Evolutionary conservation across 345 rosid species (phyloP).

Genomic region (Firmiana major): DNA sequence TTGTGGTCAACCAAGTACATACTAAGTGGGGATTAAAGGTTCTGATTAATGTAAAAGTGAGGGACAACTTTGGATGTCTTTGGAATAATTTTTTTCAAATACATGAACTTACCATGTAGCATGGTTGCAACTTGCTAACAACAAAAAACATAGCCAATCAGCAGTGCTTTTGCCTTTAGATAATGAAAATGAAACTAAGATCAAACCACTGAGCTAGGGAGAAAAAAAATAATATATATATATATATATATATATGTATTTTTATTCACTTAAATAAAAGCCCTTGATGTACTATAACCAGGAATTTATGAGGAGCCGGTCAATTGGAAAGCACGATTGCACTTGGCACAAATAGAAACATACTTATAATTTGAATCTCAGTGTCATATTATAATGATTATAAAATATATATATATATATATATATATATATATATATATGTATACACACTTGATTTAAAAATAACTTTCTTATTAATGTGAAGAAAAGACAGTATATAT

Average conservation of each 20-base stretch:
- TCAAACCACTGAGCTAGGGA: neutral
- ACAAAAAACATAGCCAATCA: neutral
- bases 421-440: no score
- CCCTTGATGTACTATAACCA: neutral
- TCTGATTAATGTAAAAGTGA: neutral
- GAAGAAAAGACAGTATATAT: no score
- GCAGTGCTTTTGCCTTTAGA: neutral
- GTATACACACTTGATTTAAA: no score
- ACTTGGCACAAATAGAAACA: neutral
- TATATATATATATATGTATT: no score
- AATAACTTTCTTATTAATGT: no score
- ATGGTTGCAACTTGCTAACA: neutral
- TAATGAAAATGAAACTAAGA: neutral
- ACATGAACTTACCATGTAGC: constrained; percentile 6
- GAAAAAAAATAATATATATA: no score
- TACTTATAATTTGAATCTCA: neutral
- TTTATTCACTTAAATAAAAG: neutral
- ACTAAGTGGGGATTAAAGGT: constrained; percentile 1
- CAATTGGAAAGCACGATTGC: neutral
- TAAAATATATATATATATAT: neutral
- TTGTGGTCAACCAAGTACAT: neutral
- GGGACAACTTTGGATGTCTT: constrained; percentile 4
- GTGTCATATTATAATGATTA: neutral
- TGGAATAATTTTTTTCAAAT: neutral
- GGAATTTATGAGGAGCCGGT: neutral